Percentiles rank a stretch among this genome's conserved stretches.
Conservation (phyloP, 208 protist species). For the Acanthamoeba lenticulata region DNA sequence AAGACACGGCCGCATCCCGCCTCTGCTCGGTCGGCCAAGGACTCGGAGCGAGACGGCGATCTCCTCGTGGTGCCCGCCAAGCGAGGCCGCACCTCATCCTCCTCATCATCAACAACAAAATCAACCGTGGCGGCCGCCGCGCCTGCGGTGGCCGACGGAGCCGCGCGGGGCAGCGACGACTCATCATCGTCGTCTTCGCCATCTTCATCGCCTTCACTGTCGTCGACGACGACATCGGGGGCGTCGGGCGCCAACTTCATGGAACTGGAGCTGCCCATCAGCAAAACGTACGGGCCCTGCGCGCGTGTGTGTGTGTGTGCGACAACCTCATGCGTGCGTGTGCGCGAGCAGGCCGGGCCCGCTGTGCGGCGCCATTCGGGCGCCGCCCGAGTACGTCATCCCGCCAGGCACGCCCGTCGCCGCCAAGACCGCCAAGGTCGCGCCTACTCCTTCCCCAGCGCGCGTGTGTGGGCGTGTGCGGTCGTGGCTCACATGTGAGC, state of each 20-base stretch:
- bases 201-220: neutral
- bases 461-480: too few relatives aligned
- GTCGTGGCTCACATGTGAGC: neutral
- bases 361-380: constrained; percentile 23
- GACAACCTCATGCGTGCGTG: too few relatives aligned
- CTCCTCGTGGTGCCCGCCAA: too few relatives aligned
- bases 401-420: neutral
- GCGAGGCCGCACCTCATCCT: too few relatives aligned
- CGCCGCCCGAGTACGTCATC: constrained; percentile 40
- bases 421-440: neutral
- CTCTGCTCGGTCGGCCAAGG: neutral
- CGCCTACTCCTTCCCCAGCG: neutral
- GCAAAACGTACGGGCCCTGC: neutral
- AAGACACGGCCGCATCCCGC: too few relatives aligned
- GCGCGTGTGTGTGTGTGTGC: neutral
- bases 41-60: neutral
- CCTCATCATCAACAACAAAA: too few relatives aligned
- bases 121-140: too few relatives aligned
- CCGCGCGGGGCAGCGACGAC: too few relatives aligned
- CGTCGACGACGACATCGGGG: neutral
- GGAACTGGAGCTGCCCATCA: neutral
- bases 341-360: neutral
- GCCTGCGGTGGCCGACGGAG: too few relatives aligned
- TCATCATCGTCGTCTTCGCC: neutral
- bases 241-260: neutral